Conservation (phyloP, 352 stramenopile species). For the Pythium brassicae region DNA sequence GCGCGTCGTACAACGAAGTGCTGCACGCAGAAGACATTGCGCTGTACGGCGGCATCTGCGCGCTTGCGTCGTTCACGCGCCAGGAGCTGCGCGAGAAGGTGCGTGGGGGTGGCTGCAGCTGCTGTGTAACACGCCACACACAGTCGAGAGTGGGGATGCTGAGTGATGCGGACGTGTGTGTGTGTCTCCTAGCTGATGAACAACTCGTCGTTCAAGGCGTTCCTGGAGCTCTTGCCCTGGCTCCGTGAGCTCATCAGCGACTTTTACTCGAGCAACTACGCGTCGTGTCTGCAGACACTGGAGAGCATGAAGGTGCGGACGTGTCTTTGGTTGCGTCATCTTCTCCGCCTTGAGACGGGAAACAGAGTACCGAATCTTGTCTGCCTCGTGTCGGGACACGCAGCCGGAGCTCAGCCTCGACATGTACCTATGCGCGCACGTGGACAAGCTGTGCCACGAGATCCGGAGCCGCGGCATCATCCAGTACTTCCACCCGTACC, state of each 20-base stretch:
- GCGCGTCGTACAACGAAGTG: constrained; percentile 77
- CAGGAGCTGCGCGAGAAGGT: constrained; percentile 78
- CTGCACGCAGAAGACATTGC: constrained; percentile 85
- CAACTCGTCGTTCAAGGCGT: constrained; percentile 84
- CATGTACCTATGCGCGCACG: constrained; percentile 72
- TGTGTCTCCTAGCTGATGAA: constrained; percentile 63
- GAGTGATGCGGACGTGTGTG: not conserved
- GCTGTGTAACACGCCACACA: not conserved
- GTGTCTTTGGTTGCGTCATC: not conserved
- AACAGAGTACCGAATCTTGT: not conserved
- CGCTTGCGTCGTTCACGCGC: constrained; percentile 80
- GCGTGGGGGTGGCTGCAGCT: not conserved
- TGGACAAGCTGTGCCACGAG: constrained; percentile 69
- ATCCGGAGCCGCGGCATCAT: constrained; percentile 84
- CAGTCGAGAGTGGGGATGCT: not conserved
- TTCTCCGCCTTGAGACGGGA: too few species aligned
- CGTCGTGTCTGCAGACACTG: constrained; percentile 68
- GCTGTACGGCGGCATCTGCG: constrained; percentile 82
- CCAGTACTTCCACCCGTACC: constrained; percentile 87
- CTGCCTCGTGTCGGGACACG: too few species aligned
- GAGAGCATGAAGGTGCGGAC: constrained; percentile 62
- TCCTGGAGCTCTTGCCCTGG: constrained; percentile 83
- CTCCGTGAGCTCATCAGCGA: constrained; percentile 85
- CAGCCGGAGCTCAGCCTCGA: constrained; percentile 74
- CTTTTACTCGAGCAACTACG: constrained; percentile 88